Conservation (phyloP, 495 filamentous ascomycete genomes). For the Recurvomyces mirabilis region DNA sequence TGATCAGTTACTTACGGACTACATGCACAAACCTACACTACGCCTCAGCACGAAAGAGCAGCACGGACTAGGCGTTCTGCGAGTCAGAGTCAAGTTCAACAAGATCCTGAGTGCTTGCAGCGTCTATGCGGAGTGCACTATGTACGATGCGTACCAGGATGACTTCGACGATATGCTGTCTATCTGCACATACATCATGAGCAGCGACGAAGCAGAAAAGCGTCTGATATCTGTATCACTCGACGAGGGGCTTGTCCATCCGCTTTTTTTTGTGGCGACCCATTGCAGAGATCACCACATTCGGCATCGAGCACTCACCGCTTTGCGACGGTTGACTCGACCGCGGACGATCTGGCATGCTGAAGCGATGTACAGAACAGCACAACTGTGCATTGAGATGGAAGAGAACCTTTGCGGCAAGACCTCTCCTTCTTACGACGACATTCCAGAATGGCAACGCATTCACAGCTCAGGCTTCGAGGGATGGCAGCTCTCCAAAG, state of each 20-base stretch:
- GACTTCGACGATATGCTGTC: conserved; percentile 11
- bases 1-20: conserved; percentile 9
- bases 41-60: conserved; percentile 6
- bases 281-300: conserved; percentile 10
- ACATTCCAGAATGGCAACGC: conserved; percentile 13
- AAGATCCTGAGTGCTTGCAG: conserved; percentile 1
- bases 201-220: conserved; percentile 6
- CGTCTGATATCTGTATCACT: conserved; percentile 8
- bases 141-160: conserved; percentile 5
- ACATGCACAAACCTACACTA: conserved; percentile 3
- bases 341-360: conserved; percentile 15
- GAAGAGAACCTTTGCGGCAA: conserved; percentile 6
- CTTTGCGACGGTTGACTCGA: not conserved
- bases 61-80: conserved; percentile 8
- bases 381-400: conserved; percentile 1
- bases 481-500: not conserved
- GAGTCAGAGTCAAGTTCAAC: conserved; percentile 9
- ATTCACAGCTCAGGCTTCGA: conserved; percentile 6
- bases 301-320: conserved; percentile 4
- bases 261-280: conserved; percentile 7
- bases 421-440: conserved; percentile 1
- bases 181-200: conserved; percentile 4
- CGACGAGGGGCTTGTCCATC: conserved; percentile 11
- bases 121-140: conserved; percentile 11
- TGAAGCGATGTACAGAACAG: conserved; percentile 3